These are phyloP conservation scores for Halophytophthora batemanensis DNA, from an alignment of 352 stramenopile genomes.

Conservation along the genomic window DNA sequence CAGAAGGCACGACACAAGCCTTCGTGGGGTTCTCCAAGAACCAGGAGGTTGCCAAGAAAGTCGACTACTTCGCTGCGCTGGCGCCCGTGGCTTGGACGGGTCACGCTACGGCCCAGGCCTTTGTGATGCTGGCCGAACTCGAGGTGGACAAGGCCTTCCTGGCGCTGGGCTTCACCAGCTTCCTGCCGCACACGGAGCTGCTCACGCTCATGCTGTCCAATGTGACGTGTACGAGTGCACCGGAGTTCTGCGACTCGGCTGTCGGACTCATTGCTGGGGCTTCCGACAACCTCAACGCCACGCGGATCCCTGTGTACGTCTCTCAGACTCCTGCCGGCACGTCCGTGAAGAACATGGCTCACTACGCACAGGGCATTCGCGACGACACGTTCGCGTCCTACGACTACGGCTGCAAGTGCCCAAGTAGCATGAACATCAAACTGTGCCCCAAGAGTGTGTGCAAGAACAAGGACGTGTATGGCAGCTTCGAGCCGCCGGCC, in stretches of 20 bases:
- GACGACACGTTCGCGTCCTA: slow-evolving; percentile 28
- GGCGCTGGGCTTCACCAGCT: slow-evolving; percentile 21
- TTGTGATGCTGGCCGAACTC: slow-evolving; percentile 18
- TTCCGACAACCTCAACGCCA: slow-evolving; percentile 31
- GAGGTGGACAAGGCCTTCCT: slow-evolving; percentile 28
- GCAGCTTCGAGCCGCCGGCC: slow-evolving; percentile 21
- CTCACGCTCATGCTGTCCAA: slow-evolving; percentile 26
- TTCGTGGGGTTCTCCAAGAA: slow-evolving; percentile 39
- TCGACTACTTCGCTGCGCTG: slow-evolving; percentile 38
- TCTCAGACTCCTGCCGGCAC: slow-evolving; percentile 35
- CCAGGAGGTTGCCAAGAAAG: slow-evolving; percentile 36
- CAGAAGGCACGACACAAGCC: slow-evolving; percentile 40
- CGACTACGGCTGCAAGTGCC: slow-evolving; percentile 36
- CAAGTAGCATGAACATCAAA: slow-evolving; percentile 10
- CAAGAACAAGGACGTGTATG: slow-evolving; percentile 34
- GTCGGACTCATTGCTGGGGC: slow-evolving; percentile 24
- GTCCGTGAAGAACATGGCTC: slow-evolving; percentile 36
- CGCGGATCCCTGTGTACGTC: slow-evolving; percentile 36
- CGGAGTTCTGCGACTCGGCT: slow-evolving; percentile 24
- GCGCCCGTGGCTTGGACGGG: slow-evolving; percentile 29
- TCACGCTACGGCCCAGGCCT: slow-evolving; percentile 16
- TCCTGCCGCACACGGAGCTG: slow-evolving; percentile 19
- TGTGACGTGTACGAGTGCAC: slow-evolving; percentile 20
- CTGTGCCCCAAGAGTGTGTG: slow-evolving; percentile 21
- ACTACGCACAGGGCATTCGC: slow-evolving; percentile 39